These are phyloP conservation scores for Przewalskia tangutica DNA, from an alignment of 257 asterid genomes.

Conservation along the genomic window DNA sequence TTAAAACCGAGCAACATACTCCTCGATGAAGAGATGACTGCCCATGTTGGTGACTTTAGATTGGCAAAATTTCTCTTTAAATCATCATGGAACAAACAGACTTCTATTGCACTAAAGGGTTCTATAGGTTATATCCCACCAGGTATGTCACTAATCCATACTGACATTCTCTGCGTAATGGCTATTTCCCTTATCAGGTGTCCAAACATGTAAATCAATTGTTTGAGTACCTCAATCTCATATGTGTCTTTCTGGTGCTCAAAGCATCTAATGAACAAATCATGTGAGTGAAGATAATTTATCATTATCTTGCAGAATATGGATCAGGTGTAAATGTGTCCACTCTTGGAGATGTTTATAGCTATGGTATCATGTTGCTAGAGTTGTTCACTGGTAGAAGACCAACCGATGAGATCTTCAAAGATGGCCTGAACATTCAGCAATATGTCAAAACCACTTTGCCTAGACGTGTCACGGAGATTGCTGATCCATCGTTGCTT, in stretches of 20 bases:
- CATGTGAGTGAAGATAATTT: background rate
- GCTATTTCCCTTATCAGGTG: too few species aligned
- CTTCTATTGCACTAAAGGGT: slow-evolving; percentile 7
- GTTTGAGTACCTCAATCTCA: too few species aligned
- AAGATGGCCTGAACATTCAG: slow-evolving; percentile 25
- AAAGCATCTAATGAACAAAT: too few species aligned
- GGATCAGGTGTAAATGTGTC: slow-evolving; percentile 27
- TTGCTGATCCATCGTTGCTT: slow-evolving; percentile 11
- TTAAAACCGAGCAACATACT: slow-evolving; percentile 15
- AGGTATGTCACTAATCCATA: background rate
- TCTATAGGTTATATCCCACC: slow-evolving; percentile 10
- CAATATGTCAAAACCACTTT: slow-evolving; percentile 18
- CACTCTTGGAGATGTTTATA: slow-evolving; percentile 32
- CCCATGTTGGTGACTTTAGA: slow-evolving; percentile 12
- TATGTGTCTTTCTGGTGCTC: too few species aligned
- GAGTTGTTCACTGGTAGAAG: slow-evolving; percentile 36
- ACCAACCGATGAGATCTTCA: slow-evolving; percentile 25
- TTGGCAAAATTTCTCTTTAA: slow-evolving; percentile 1
- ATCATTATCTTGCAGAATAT: slow-evolving; percentile 20
- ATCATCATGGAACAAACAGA: background rate
- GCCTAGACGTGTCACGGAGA: slow-evolving; percentile 11
- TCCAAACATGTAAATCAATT: too few species aligned
- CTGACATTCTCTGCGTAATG: too few species aligned
- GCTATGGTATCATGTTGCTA: slow-evolving; percentile 38
- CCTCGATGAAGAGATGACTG: slow-evolving; percentile 3